A percentile compares a stretch with the other conserved stretches of the same genome.
Conservation (phyloP, 2,329 filamentous ascomycete species). For the Trichoderma oligosporum region DNA sequence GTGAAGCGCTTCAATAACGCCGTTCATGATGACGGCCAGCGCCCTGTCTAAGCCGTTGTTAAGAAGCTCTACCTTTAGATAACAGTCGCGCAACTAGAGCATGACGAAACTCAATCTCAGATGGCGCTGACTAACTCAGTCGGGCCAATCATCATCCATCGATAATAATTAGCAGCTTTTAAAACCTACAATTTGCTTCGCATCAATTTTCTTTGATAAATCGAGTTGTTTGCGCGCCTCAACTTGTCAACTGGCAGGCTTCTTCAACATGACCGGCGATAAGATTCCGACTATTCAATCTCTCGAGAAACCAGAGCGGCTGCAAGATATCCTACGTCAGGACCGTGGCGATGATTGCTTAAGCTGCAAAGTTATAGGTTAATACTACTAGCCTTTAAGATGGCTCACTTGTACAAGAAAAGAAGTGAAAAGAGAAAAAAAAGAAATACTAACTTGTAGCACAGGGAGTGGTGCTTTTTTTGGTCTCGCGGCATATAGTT, state of each 20-base stretch:
- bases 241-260: constrained; percentile 7
- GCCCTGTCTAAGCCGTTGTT: constrained; percentile 22
- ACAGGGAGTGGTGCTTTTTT: constrained; percentile 71
- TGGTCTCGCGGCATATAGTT: constrained; percentile 73
- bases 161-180: not conserved
- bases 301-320: constrained; percentile 58
- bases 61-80: constrained; percentile 5
- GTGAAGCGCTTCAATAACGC: constrained; percentile 90
- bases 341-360: constrained; percentile 64
- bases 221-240: constrained; percentile 9
- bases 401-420: not conserved
- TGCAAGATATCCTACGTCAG: constrained; percentile 54
- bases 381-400: constrained; percentile 27
- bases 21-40: constrained; percentile 61
- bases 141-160: not conserved
- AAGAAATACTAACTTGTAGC: no score
- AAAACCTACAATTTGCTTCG: constrained; percentile 1
- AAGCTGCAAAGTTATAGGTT: constrained; percentile 68
- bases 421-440: no score
- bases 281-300: constrained; percentile 49
- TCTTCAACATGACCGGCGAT: constrained; percentile 33
- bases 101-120: constrained; percentile 32
- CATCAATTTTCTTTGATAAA: not conserved
- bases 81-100: constrained; percentile 14
- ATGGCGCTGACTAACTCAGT: constrained; percentile 10